Conservation (phyloP, 2,329 filamentous ascomycete genomes). For the Exophiala phaeomuriformis region DNA sequence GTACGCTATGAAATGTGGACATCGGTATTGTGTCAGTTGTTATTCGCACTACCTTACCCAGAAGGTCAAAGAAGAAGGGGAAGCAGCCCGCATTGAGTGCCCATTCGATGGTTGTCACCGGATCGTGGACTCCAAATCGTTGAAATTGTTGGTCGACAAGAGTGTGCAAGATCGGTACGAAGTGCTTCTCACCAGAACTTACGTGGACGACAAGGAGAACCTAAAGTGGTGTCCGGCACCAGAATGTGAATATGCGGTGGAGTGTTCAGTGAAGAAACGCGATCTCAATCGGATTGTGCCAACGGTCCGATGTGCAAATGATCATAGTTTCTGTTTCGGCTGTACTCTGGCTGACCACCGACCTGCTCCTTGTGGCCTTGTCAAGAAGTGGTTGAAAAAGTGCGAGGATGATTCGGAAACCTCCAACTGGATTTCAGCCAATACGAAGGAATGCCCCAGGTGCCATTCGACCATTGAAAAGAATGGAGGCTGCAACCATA, state of each 20-base stretch:
- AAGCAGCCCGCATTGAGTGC: constrained; percentile 90
- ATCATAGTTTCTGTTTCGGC: constrained; percentile 88
- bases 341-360: constrained; percentile 87
- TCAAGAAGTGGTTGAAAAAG: constrained; percentile 96
- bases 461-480: constrained; percentile 98
- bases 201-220: constrained; percentile 92
- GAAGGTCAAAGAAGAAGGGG: constrained; percentile 92
- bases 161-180: constrained; percentile 62
- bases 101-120: constrained; percentile 79
- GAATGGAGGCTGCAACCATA: constrained; percentile 96
- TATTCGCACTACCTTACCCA: constrained; percentile 85
- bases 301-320: constrained; percentile 78
- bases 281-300: constrained; percentile 80
- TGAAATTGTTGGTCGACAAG: constrained; percentile 63
- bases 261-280: constrained; percentile 81
- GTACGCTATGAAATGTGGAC: constrained; percentile 91
- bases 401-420: constrained; percentile 98
- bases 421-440: constrained; percentile 98
- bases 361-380: constrained; percentile 80
- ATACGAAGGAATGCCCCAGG: constrained; percentile 95
- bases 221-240: constrained; percentile 97
- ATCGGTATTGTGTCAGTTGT: constrained; percentile 87
- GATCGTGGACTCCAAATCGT: constrained; percentile 82
- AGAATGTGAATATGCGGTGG: constrained; percentile 89
- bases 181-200: constrained; percentile 81